Conservation (phyloP, 2,329 filamentous ascomycete species). For the Fusarium tanahbumbuense region DNA sequence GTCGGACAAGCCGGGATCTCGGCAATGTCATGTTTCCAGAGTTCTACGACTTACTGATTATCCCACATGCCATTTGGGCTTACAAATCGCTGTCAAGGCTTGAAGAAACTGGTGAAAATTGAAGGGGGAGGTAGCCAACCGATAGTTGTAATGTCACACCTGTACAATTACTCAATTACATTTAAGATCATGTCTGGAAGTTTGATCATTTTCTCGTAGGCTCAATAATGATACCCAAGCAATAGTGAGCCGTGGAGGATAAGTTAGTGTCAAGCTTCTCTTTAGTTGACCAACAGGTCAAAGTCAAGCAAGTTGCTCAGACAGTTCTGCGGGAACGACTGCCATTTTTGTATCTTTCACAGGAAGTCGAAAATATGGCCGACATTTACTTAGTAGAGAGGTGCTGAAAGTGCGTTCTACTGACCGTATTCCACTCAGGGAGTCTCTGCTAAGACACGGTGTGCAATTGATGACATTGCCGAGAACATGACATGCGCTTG, state of each 20-base stretch:
- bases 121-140: no score
- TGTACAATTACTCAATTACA: background rate
- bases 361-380: background rate
- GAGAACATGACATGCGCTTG: background rate
- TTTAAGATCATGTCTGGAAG: background rate
- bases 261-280: background rate
- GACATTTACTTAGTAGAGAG: background rate
- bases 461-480: background rate
- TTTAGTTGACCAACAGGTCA: background rate
- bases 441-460: background rate
- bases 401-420: background rate
- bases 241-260: background rate
- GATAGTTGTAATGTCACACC: background rate
- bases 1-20: background rate
- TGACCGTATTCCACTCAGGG: background rate
- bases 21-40: background rate
- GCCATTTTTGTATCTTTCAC: background rate
- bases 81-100: background rate
- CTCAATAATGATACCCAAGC: background rate
- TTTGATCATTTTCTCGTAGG: no score
- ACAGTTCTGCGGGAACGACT: background rate
- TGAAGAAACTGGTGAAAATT: background rate
- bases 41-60: background rate
- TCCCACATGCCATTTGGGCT: background rate
- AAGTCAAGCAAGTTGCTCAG: no score